Percentiles rank a stretch among this genome's conserved stretches.
Evolutionary conservation across 768 basidiomycete species (phyloP).

Genomic region (Omphalotus guepiniiformis): DNA sequence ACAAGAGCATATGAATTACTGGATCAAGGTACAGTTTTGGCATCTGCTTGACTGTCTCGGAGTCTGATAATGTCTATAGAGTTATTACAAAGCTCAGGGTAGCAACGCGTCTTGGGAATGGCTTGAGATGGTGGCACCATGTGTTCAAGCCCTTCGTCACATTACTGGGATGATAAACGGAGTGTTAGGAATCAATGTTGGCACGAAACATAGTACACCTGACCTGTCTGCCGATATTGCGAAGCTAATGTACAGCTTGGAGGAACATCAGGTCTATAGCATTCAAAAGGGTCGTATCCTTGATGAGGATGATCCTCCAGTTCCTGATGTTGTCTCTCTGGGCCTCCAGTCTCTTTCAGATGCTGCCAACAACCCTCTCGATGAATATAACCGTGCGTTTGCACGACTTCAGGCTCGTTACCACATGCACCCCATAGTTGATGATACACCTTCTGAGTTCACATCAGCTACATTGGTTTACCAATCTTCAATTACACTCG

Average conservation of each 20-base stretch:
- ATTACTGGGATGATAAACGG: slow-evolving; percentile 4
- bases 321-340: background rate
- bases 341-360: no score
- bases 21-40: slow-evolving; percentile 23
- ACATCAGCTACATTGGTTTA: no score
- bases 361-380: no score
- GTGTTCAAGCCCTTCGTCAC: slow-evolving; percentile 11
- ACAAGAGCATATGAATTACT: slow-evolving; percentile 30
- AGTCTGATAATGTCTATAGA: slow-evolving; percentile 1
- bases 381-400: no score
- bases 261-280: slow-evolving; percentile 8
- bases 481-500: no score
- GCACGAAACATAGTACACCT: slow-evolving; percentile 2
- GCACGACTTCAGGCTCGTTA: no score
- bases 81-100: slow-evolving; percentile 25
- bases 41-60: background rate
- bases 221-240: slow-evolving; percentile 8
- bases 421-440: no score
- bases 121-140: slow-evolving; percentile 24
- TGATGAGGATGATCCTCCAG: slow-evolving; percentile 2
- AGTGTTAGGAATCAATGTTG: slow-evolving; percentile 5
- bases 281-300: slow-evolving; percentile 4
- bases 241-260: slow-evolving; percentile 8
- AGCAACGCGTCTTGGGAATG: slow-evolving; percentile 29
- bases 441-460: no score